phyloP scores from a whole-genome alignment of 257 asterid species.

The Forsythia viridissima region DNA sequence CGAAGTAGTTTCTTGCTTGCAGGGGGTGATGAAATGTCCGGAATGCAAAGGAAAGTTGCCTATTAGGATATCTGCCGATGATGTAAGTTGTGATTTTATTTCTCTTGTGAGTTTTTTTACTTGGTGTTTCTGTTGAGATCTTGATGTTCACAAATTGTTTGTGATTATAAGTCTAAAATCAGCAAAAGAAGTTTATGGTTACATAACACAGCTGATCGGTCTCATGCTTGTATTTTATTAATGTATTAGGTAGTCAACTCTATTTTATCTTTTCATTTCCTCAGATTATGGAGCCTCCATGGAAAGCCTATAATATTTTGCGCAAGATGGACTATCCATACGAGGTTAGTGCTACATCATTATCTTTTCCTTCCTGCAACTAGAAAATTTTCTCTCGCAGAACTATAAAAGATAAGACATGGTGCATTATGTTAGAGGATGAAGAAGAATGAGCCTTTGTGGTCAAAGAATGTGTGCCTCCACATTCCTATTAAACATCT shows the following conservation, averaged over 20 bases:
- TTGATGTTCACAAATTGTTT: conserved; percentile 6
- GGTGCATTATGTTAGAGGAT: neutral
- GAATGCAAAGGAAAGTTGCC: conserved; percentile 86
- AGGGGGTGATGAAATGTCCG: conserved; percentile 99
- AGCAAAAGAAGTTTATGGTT: conserved; percentile 2
- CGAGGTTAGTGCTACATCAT: conserved; percentile 62
- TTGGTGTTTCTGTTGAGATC: conserved; percentile 14
- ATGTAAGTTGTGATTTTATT: conserved; percentile 58
- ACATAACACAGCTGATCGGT: conserved; percentile 12
- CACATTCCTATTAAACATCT: neutral
- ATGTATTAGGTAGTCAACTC: conserved; percentile 4
- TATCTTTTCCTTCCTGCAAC: conserved; percentile 18
- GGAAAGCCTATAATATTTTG: conserved; percentile 87
- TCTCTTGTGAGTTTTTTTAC: conserved; percentile 19
- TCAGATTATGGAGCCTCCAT: conserved; percentile 99
- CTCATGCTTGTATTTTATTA: conserved; percentile 18
- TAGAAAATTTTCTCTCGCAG: neutral
- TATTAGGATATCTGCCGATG: conserved; percentile 87
- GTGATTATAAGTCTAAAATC: neutral
- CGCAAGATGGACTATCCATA: conserved; percentile 94
- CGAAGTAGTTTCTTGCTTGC: conserved; percentile 35
- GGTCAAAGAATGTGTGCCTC: neutral
- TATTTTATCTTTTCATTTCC: conserved; percentile 23
- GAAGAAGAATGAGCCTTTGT: neutral
- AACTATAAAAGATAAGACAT: neutral